Evolutionary conservation across 108 stramenopile genomes (phyloP), one percentile per base, ranked within the genome.

Genomic region (Skeletonema tropicum): DNA sequence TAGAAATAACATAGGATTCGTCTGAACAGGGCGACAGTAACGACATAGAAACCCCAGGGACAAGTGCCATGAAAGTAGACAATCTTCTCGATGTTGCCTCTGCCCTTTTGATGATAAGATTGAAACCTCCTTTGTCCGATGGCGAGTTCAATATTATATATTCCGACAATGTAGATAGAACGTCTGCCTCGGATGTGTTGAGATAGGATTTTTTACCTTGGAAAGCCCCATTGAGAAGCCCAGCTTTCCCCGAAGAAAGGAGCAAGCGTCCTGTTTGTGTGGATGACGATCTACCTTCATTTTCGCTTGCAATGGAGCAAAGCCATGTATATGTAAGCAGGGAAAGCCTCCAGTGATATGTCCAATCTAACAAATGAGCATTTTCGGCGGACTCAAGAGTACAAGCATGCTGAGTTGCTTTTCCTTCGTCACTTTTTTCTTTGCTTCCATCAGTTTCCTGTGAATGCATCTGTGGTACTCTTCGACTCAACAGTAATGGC

Each of bases 251-350:
- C 11, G 92, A 88, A 36, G 87, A 84, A 25, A 91, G 58, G n/a
- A 95, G 73, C 15, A 95, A 66, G 32, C 76, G 66, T 17, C 92
- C 94, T 26, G 88, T 65, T 2, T 89, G 85, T 52, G 78, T 72
- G 13, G 92, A 80, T 13, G 89, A 73, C 29, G 80, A 70, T 17
- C 78, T 70, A 30, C 94, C 89, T 74, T 93, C 94, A 13, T 83
- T 75, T 13, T 77, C 68, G 36, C 92, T 89, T 25, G 90, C 85
- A 31, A 93, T 71, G 19, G 92, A 91, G 9, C 85, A 77, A 3
- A 91, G 79, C 94, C 94, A 95, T 42, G 67, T 70, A 78, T 91
- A 96, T 1, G 87, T 78, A 5, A 92, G 58, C 57, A 96, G 63
- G 0, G 82, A 73, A 11, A 88, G 62, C 35, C 89, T 83, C 95